phyloP scores from a whole-genome alignment of 345 rosid genomes.

The Lepidium aucheri region DNA sequence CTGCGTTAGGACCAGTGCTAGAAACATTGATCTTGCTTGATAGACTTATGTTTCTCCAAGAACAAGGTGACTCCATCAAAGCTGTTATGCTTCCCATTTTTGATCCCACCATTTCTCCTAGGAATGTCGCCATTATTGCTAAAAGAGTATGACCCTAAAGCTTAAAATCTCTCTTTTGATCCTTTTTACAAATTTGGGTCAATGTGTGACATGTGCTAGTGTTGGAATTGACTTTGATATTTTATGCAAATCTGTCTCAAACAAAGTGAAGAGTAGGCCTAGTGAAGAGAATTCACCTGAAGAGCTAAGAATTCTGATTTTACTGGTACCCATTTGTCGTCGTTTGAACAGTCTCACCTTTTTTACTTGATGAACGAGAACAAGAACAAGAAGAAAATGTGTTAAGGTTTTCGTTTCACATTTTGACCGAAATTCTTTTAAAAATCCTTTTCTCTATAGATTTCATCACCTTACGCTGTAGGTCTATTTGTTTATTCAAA shows the following conservation, averaged over 20 bases:
- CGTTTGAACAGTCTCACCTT: neutral
- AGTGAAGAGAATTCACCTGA: neutral
- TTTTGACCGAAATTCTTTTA: neutral
- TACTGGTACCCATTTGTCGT: neutral
- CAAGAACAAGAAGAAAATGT: neutral
- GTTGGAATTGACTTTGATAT: neutral
- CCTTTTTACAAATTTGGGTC: neutral
- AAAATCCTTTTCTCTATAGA: neutral
- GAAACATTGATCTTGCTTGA: constrained; percentile 84
- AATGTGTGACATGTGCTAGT: neutral
- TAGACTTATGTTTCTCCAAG: constrained; percentile 85
- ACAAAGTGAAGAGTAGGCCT: neutral
- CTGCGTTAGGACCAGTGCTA: constrained; percentile 76
- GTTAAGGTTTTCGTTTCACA: neutral
- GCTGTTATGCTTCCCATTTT: constrained; percentile 71
- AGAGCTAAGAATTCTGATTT: neutral
- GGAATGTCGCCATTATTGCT: constrained; percentile 84
- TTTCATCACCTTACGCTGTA: neutral
- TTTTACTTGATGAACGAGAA: neutral
- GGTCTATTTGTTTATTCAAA: neutral
- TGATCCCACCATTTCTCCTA: constrained; percentile 75
- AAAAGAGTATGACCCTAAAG: constrained; percentile 31
- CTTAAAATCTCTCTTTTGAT: neutral
- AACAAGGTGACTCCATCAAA: constrained; percentile 48
- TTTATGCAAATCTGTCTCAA: neutral